Evolutionary conservation across 2,329 filamentous ascomycete genomes (phyloP), one percentile per base, ranked within the genome.

Genomic region (Alternaria panax): DNA sequence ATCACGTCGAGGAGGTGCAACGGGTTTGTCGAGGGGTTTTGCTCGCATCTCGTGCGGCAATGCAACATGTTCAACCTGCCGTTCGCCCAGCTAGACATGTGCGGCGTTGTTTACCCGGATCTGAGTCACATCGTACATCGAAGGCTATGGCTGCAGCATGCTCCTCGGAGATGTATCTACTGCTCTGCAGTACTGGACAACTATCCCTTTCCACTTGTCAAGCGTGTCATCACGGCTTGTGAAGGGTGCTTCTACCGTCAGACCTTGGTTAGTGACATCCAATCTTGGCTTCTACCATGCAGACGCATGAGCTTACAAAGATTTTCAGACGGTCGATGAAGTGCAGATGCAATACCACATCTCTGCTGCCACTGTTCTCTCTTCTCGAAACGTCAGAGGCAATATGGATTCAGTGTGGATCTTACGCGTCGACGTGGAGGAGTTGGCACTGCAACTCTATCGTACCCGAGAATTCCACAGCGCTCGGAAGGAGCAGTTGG

Each of bases 61-160:
- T 65, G 66, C 65, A 74, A 75, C 54, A 61, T 60, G 51, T 75
- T 75, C 65, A 73, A 74, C 22, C 69, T 75, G 27, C 71, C 72
- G 0, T 73, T 73, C 54, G 54, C 63, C 4, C 66, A 65, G 2
- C 52, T 66, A 38, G 71, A 73, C 43, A 57, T 53, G 16, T 50
- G 66, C 40, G 70, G 71, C 7, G 28, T 60, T 11, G 71, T 72
- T 4, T 67, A 73, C 48, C 73, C 74, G 7, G 66, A 69, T 51
- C 40, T 75, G 28, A 71, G 61, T 42, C 28, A 32, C 18, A 74
- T 75, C 16, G 67, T 76, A 11, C 75, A 75, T 51, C 64, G 73
- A 6, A 50, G 72, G 5, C 59, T 76, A 12, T 75, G 72, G 71
- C 68, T 76, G 20, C 71, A 75, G 51, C 66, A 63, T 51, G 72